These are phyloP conservation scores for Sordaria brevicollis DNA, from an alignment of 495 filamentous ascomycete genomes.

Conservation along the genomic window DNA sequence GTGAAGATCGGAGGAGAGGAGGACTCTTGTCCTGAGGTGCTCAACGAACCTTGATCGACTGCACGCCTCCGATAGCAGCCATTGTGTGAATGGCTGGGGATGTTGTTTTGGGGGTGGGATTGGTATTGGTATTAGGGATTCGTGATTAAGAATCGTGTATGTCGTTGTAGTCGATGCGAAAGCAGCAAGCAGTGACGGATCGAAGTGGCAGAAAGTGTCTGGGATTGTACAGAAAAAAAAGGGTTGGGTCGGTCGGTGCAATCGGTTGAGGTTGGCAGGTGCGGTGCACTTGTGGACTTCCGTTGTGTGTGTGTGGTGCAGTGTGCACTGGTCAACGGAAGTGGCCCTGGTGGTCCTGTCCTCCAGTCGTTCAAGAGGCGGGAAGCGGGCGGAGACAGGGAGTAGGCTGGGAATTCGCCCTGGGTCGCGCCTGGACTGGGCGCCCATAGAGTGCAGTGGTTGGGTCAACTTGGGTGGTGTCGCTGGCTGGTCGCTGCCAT, in stretches of 20 bases:
- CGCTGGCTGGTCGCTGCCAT: background rate
- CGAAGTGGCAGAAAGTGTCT: background rate
- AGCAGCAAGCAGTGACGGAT: background rate
- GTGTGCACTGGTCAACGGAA: background rate
- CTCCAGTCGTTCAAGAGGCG: background rate
- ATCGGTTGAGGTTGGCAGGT: background rate
- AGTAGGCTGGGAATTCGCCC: background rate
- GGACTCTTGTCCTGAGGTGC: background rate
- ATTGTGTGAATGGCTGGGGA: conserved; percentile 23
- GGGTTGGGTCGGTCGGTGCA: background rate
- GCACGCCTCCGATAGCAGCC: conserved; percentile 39
- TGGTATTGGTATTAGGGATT: conserved; percentile 6
- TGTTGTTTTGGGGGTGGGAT: conserved; percentile 8
- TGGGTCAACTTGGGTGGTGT: too few species aligned
- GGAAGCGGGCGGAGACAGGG: background rate
- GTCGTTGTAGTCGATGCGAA: background rate
- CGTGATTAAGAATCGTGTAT: background rate
- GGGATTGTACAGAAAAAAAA: background rate
- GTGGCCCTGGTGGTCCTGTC: background rate
- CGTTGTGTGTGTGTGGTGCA: background rate
- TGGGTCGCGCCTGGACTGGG: background rate
- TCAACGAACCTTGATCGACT: conserved; percentile 46
- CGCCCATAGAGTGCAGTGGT: background rate
- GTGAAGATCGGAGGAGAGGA: background rate
- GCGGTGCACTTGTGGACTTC: background rate